Evolutionary conservation across 805 yeast genomes (phyloP), one percentile per base, ranked within the genome.

Genomic region (Cyberlindnera petersonii): DNA sequence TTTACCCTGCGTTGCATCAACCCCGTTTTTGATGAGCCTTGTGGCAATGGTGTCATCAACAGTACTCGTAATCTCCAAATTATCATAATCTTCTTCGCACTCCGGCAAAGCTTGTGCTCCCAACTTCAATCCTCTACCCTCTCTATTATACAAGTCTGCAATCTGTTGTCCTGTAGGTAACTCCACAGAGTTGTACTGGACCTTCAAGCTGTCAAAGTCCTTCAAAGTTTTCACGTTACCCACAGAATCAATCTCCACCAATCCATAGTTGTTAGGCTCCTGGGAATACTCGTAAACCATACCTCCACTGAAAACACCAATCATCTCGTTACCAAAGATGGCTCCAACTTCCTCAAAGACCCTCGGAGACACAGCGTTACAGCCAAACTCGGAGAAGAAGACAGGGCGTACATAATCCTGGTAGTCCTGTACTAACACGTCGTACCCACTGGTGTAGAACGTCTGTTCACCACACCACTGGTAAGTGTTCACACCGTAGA

Each of bases 381-480:
- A 88, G 6, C 97, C 97, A 63, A 78, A 87, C 66, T 91, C 98
- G 1, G 96, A 86, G 37, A 91, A 75, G 59, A 91, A 84, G 0
- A 91, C 74, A 1, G 98, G 98, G 40, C 79, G 75, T 3, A 83
- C 59, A 56, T 74, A 86, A 24, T 74, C 73, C 17, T 64, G 56
- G 56, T 87, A 89, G 44, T 86, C 95, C 23, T 69, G 69, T 8
- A 85, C 84, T 23, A 91, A 72, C n/a, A 65, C 53, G 44, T 74
- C 69, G 51, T 80, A 83, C 0, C 96, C 97, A 50, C 95, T 82
- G 2, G 86, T 69, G 43, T 77, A 66, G 58, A 87, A 79, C 0
- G 93, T 83, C 59, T 87, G 96, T 33, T 77, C 74, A 3, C 98
- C 98, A 69, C 98, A 93, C 98, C 98, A 91, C 47, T 88, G 86